Evolutionary conservation across 1,139 yeast species (phyloP).

Genomic region (Suhomyces wounanorum): DNA sequence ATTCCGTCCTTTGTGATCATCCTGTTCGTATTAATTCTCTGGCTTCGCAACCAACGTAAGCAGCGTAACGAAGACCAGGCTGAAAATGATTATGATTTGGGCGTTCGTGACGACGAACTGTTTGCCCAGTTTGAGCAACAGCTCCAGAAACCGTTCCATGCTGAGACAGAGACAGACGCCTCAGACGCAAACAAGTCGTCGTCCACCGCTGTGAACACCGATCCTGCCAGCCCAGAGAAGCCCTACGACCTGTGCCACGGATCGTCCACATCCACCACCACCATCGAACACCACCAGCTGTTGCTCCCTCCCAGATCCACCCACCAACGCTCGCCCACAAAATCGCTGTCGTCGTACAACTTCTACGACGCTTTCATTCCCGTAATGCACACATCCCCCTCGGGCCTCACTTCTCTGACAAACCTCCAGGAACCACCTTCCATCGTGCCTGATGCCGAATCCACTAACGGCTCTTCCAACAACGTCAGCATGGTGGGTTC

Average conservation of each 20-base stretch:
- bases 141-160: conserved; percentile 29
- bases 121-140: conserved; percentile 42
- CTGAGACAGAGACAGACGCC: conserved; percentile 2
- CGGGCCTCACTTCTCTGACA: conserved; percentile 3
- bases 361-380: conserved; percentile 50
- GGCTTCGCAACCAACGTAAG: conserved; percentile 35
- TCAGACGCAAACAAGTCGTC: conserved; percentile 15
- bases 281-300: conserved; percentile 13
- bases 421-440: conserved; percentile 4
- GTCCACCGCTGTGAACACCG: conserved; percentile 13
- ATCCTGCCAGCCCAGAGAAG: conserved; percentile 14
- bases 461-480: conserved; percentile 10
- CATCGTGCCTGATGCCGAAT: conserved; percentile 3
- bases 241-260: conserved; percentile 13
- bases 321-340: conserved; percentile 14
- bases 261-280: conserved; percentile 16
- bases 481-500: conserved; percentile 7
- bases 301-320: conserved; percentile 6
- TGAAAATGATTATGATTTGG: conserved; percentile 38
- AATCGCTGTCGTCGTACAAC: conserved; percentile 41
- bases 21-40: conserved; percentile 22
- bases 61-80: conserved; percentile 36
- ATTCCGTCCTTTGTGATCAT: conserved; percentile 38
- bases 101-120: conserved; percentile 40
- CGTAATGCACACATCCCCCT: conserved; percentile 21